Conservation (phyloP, 2,329 filamentous ascomycete genomes). For the Periconia macrospinosa region DNA sequence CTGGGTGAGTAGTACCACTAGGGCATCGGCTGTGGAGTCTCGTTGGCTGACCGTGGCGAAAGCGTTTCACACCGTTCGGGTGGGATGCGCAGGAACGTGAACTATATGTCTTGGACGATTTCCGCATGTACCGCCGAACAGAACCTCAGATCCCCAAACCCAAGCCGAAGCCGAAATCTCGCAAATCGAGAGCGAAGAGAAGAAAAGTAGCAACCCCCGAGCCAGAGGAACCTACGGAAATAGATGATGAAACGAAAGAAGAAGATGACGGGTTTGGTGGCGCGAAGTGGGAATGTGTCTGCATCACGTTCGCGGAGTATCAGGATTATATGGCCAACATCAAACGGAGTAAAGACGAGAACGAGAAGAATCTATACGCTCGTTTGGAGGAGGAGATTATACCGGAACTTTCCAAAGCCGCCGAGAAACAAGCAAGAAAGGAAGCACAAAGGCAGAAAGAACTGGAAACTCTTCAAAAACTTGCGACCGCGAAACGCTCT, state of each 20-base stretch:
- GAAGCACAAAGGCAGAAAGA: conserved; percentile 77
- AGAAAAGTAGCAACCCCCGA: conserved; percentile 59
- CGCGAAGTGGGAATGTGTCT: conserved; percentile 89
- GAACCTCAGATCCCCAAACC: conserved; percentile 66
- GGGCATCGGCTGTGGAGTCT: not conserved
- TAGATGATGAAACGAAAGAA: conserved; percentile 36
- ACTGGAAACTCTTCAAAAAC: conserved; percentile 76
- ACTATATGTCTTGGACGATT: conserved; percentile 92
- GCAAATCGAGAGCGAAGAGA: conserved; percentile 57
- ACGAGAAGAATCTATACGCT: conserved; percentile 77
- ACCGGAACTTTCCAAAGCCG: conserved; percentile 79
- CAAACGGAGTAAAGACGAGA: conserved; percentile 74
- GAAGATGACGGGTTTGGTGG: conserved; percentile 70
- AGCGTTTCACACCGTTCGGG: conserved; percentile 77
- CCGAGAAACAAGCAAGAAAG: conserved; percentile 70
- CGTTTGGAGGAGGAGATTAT: conserved; percentile 77
- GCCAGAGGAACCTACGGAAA: conserved; percentile 41
- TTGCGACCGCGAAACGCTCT: conserved; percentile 92
- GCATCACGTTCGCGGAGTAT: conserved; percentile 78
- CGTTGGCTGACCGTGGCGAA: conserved; percentile 21
- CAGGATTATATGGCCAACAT: conserved; percentile 70
- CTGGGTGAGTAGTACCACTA: conserved; percentile 66
- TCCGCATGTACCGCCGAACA: conserved; percentile 86
- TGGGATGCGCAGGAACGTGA: conserved; percentile 86
- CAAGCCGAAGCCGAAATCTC: conserved; percentile 57